phyloP scores from a whole-genome alignment of 2,329 filamentous ascomycete genomes.

The Fusarium guadeloupense region DNA sequence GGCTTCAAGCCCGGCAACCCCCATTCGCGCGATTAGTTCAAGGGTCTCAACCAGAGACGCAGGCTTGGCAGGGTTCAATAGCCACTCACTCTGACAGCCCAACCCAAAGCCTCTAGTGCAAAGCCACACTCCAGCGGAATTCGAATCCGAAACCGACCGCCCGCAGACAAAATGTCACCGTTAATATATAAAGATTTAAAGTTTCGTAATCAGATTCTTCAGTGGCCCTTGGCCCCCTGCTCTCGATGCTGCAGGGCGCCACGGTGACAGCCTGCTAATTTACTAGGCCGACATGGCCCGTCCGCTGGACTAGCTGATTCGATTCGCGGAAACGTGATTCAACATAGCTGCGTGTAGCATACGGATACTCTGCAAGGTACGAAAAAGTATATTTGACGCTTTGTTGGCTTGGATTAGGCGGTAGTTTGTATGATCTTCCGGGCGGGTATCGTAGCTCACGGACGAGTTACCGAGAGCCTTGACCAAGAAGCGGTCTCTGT shows the following conservation, averaged over 20 bases:
- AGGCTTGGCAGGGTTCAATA: no score
- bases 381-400: not conserved
- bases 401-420: not conserved
- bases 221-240: not conserved
- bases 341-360: no score
- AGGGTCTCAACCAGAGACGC: not conserved
- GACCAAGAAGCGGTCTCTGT: conserved; percentile 2
- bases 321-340: not conserved
- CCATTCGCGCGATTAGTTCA: not conserved
- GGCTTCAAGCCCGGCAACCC: not conserved
- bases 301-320: not conserved
- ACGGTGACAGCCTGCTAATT: not conserved
- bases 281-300: not conserved
- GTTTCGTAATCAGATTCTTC: not conserved
- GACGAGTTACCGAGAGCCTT: not conserved
- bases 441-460: conserved; percentile 1
- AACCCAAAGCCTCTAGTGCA: no score
- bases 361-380: conserved; percentile 2
- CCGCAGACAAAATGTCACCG: not conserved
- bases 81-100: no score
- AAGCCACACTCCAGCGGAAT: no score
- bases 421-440: conserved; percentile 4
- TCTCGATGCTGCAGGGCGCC: not conserved
- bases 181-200: not conserved
- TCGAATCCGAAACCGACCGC: no score